Conservation (phyloP, 2,329 filamentous ascomycete genomes). For the Colletotrichum sp. region DNA sequence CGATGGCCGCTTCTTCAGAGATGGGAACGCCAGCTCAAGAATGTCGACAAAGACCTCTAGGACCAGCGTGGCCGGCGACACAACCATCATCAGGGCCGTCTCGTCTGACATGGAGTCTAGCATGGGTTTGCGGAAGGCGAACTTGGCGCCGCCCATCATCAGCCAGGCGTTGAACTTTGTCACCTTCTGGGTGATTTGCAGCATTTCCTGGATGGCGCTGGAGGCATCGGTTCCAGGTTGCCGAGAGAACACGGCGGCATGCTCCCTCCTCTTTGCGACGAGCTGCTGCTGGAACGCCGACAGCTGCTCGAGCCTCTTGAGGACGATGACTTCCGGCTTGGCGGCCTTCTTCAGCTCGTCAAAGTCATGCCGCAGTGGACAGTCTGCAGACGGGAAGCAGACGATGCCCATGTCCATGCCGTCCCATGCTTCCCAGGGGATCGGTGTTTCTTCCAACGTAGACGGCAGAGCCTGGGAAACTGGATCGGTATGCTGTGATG, state of each 20-base stretch:
- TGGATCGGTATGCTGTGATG: not conserved
- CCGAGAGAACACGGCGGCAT: not conserved
- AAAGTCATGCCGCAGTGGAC: not conserved
- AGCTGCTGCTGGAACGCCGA: not conserved
- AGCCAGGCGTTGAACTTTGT: not conserved
- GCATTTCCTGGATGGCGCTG: not conserved
- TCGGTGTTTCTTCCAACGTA: not conserved
- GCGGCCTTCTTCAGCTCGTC: not conserved
- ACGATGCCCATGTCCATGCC: not conserved
- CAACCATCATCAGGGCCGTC: slow-evolving; percentile 2
- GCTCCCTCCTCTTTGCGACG: not conserved
- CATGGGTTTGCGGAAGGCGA: slow-evolving; percentile 5
- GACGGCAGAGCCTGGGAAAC: not conserved
- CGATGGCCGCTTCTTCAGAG: not conserved
- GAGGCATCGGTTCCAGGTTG: not conserved
- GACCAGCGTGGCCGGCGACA: slow-evolving; percentile 2
- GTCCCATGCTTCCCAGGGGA: not conserved
- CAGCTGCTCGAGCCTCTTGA: not conserved
- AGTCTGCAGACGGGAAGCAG: not conserved
- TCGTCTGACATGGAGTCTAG: slow-evolving; percentile 5
- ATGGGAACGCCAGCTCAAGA: not conserved
- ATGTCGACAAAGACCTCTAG: slow-evolving; percentile 3
- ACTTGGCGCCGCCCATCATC: not conserved
- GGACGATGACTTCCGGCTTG: not conserved
- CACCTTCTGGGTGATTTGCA: not conserved